These are phyloP conservation scores for Bodo saltans DNA, from an alignment of 78 protist species.

Conservation along the genomic window DNA sequence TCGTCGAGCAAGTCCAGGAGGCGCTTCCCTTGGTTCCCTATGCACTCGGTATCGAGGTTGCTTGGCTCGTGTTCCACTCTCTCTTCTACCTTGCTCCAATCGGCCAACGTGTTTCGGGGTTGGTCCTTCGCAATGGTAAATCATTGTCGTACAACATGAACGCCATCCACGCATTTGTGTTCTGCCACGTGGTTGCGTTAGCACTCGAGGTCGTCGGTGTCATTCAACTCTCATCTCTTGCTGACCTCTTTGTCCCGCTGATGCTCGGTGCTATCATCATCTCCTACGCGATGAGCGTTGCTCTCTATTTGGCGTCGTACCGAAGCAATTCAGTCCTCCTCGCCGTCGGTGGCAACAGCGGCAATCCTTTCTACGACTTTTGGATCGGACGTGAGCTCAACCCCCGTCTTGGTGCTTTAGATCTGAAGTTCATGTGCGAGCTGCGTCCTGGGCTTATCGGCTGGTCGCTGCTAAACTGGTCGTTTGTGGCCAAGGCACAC, in stretches of 20 bases:
- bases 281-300: neutral
- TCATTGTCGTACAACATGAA: slow-evolving; percentile 18
- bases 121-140: neutral
- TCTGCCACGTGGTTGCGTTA: neutral
- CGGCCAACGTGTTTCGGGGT: slow-evolving; percentile 13
- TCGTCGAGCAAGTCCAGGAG: neutral
- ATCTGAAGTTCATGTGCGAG: slow-evolving; percentile 73
- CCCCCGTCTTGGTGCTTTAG: slow-evolving; percentile 77
- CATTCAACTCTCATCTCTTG: neutral
- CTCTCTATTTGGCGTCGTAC: slow-evolving; percentile 18
- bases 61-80: slow-evolving; percentile 29
- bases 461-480: slow-evolving; percentile 62
- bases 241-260: slow-evolving; percentile 32
- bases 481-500: slow-evolving; percentile 48
- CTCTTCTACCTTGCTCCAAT: slow-evolving; percentile 12
- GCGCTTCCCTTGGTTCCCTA: neutral
- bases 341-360: slow-evolving; percentile 49
- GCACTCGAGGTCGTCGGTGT: neutral
- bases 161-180: neutral
- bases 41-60: neutral
- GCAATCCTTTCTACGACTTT: slow-evolving; percentile 60
- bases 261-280: slow-evolving; percentile 6
- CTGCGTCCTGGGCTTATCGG: slow-evolving; percentile 83
- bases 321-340: neutral
- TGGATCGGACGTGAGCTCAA: slow-evolving; percentile 80